Evolutionary conservation across 169 alveolate genomes (phyloP).

Genomic region (Cryptosporidium sp.): DNA sequence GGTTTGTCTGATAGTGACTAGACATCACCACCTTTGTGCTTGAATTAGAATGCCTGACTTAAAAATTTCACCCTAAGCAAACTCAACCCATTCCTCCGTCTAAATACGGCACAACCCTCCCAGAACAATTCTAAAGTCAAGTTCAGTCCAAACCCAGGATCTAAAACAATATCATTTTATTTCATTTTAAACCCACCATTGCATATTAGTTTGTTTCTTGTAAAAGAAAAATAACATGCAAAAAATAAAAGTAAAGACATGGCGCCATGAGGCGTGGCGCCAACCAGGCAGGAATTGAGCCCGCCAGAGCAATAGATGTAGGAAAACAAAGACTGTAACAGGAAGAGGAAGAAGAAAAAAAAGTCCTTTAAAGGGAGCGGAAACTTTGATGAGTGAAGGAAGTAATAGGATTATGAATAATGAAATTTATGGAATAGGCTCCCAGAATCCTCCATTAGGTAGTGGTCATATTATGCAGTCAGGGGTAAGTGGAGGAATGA

Average conservation of each 20-base stretch:
- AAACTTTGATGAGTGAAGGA: slow-evolving; percentile 28
- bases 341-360: not conserved
- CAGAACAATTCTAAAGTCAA: too few relatives aligned
- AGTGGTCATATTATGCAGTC: slow-evolving; percentile 32
- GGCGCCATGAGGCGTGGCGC: slow-evolving; percentile 33
- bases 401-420: slow-evolving; percentile 51
- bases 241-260: slow-evolving; percentile 9
- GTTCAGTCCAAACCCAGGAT: not conserved
- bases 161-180: too few relatives aligned
- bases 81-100: not conserved
- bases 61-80: not conserved
- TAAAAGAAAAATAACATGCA: not conserved
- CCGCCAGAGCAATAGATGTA: not conserved
- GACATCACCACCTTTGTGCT: not conserved
- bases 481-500: not conserved
- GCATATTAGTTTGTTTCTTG: too few relatives aligned
- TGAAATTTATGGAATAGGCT: slow-evolving; percentile 37
- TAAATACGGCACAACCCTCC: not conserved
- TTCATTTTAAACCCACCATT: too few relatives aligned
- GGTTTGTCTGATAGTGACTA: not conserved
- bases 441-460: slow-evolving; percentile 25
- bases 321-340: not conserved
- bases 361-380: not conserved
- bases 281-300: too few relatives aligned
- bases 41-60: not conserved